phyloP scores from a whole-genome alignment of 106 monocot species.

The Phalaenopsis aphrodite region DNA sequence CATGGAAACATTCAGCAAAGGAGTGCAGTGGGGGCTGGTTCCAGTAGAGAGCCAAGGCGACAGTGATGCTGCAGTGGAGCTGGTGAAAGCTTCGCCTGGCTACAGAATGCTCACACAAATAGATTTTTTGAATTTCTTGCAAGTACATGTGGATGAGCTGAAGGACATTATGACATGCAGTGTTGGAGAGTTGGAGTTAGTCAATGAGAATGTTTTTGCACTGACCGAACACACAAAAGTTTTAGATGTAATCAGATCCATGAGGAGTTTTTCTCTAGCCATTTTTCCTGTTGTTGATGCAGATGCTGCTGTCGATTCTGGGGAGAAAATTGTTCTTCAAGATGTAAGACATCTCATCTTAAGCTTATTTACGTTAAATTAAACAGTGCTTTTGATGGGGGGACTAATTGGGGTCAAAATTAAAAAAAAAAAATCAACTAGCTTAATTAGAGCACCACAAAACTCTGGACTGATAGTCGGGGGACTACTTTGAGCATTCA shows the following conservation, averaged over 20 bases:
- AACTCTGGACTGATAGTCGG: too few relatives aligned
- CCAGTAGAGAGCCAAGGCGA: slow-evolving; percentile 49
- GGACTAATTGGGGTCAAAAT: too few relatives aligned
- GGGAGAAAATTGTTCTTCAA: slow-evolving; percentile 20
- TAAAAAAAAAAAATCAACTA: too few relatives aligned
- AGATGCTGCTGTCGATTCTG: not conserved
- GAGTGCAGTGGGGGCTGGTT: slow-evolving; percentile 74
- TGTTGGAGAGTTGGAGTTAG: slow-evolving; percentile 30
- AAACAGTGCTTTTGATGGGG: too few relatives aligned
- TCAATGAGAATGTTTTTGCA: slow-evolving; percentile 40
- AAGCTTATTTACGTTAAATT: too few relatives aligned
- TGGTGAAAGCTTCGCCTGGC: slow-evolving; percentile 57
- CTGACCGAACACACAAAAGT: slow-evolving; percentile 33
- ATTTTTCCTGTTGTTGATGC: slow-evolving; percentile 58
- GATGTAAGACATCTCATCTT: slow-evolving; percentile 21
- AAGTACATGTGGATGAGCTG: slow-evolving; percentile 19
- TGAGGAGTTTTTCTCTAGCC: slow-evolving; percentile 34
- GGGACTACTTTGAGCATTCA: not conserved
- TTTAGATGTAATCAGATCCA: slow-evolving; percentile 44
- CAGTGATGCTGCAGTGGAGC: slow-evolving; percentile 26
- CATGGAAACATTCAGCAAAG: slow-evolving; percentile 85
- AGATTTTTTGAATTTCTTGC: slow-evolving; percentile 56
- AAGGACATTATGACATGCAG: slow-evolving; percentile 32
- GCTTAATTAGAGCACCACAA: too few relatives aligned
- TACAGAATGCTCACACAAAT: slow-evolving; percentile 82